Percentiles rank a stretch among this genome's conserved stretches.
Conservation (phyloP, 2,329 filamentous ascomycete genomes). For the Colletotrichum tamarilloi region DNA sequence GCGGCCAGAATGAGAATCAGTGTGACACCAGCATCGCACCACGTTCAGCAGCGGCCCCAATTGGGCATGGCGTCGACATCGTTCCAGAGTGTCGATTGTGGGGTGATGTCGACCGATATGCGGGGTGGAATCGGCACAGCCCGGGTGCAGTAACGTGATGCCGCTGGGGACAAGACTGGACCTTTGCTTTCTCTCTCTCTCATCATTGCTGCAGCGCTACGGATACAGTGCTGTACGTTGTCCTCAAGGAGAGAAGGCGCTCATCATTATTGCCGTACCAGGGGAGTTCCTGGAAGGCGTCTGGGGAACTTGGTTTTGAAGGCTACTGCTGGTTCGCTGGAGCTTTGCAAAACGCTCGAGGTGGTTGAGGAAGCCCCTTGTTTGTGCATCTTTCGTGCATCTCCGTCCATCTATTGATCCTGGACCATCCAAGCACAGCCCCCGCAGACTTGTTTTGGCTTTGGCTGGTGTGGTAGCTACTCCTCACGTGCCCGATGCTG, state of each 20-base stretch:
- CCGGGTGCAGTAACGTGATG: conserved; percentile 32
- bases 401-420: conserved; percentile 12
- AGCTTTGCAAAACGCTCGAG: neutral
- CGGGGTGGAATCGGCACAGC: conserved; percentile 34
- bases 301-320: neutral
- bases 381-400: conserved; percentile 17
- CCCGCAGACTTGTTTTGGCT: conserved; percentile 5
- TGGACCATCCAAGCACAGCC: conserved; percentile 8
- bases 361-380: conserved; percentile 12
- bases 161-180: neutral
- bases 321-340: neutral
- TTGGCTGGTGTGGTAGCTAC: neutral
- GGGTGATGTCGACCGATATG: conserved; percentile 35
- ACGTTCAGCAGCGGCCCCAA: conserved; percentile 28
- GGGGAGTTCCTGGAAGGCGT: neutral
- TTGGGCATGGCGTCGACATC: conserved; percentile 31
- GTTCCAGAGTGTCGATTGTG: conserved; percentile 34
- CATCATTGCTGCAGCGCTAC: neutral
- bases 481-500: neutral
- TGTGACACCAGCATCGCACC: conserved; percentile 34
- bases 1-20: conserved; percentile 19
- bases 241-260: neutral
- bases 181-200: neutral
- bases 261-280: neutral
- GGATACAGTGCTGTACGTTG: neutral